Percentiles rank a stretch among this genome's conserved stretches.
These are phyloP conservation scores for Arctostaphylos glauca DNA, from an alignment of 148 eudicot genomes.

Conservation along the genomic window DNA sequence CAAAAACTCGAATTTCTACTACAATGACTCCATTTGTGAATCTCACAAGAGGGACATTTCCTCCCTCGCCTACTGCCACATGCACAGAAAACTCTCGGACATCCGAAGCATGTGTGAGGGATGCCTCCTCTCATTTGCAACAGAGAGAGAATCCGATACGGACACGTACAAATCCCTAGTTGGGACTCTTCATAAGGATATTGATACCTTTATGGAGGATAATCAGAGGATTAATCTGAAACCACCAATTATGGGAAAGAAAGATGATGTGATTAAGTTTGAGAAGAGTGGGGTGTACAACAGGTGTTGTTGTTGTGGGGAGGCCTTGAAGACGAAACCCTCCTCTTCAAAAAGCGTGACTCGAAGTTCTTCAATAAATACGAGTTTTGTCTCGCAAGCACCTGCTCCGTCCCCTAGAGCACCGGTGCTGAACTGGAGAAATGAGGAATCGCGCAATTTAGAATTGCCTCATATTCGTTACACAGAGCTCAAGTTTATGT, in stretches of 20 bases:
- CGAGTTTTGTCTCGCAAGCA: constrained; percentile 28
- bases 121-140: constrained; percentile 78
- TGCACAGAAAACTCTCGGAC: constrained; percentile 74
- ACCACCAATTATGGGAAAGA: constrained; percentile 15
- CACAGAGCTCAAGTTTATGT: constrained; percentile 47
- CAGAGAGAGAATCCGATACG: constrained; percentile 46
- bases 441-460: constrained; percentile 49
- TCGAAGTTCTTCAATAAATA: constrained; percentile 24
- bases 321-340: constrained; percentile 53
- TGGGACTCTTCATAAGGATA: constrained; percentile 48
- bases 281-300: constrained; percentile 19
- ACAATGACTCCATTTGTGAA: constrained; percentile 76
- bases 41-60: constrained; percentile 80
- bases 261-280: constrained; percentile 25
- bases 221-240: constrained; percentile 39
- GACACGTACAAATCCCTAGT: constrained; percentile 43
- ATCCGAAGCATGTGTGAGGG: constrained; percentile 83
- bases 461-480: constrained; percentile 52
- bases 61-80: constrained; percentile 86
- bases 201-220: constrained; percentile 50
- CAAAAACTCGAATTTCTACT: constrained; percentile 37
- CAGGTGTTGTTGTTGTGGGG: constrained; percentile 89
- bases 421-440: constrained; percentile 33
- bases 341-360: constrained; percentile 32
- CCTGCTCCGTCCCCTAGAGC: constrained; percentile 72